phyloP scores from a whole-genome alignment of 139 green algal genomes.

The Zygnema cylindricum region DNA sequence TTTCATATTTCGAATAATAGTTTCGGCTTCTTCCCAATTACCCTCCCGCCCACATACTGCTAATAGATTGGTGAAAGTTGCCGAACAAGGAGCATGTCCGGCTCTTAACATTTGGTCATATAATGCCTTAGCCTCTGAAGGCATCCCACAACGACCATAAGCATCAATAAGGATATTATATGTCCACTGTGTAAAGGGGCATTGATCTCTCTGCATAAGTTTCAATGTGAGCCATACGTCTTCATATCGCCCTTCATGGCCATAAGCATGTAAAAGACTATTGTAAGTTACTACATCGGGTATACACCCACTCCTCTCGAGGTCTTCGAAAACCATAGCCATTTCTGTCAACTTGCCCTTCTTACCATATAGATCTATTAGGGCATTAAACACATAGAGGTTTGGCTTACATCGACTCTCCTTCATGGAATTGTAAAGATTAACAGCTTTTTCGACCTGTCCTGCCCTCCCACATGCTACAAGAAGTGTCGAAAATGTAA shows the following conservation, averaged over 20 bases:
- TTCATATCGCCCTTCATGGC: slow-evolving; percentile 4
- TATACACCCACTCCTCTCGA: not conserved
- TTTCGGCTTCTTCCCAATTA: not conserved
- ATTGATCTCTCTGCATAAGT: not conserved
- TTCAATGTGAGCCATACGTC: not conserved
- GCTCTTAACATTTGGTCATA: not conserved
- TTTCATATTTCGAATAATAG: not conserved
- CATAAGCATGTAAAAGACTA: slow-evolving; percentile 15
- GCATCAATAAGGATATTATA: slow-evolving; percentile 35
- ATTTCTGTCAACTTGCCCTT: not conserved
- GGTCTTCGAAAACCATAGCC: slow-evolving; percentile 7
- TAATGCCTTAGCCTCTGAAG: not conserved
- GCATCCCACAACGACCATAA: slow-evolving; percentile 4
- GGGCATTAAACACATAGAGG: not conserved
- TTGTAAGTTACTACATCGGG: slow-evolving; percentile 19
- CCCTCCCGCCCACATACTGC: not conserved
- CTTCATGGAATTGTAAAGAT: slow-evolving; percentile 4
- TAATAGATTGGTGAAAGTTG: slow-evolving; percentile 1
- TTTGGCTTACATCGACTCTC: not conserved
- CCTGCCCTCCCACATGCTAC: slow-evolving; percentile 16
- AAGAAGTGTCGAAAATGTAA: slow-evolving; percentile 27
- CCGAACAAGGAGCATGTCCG: not conserved
- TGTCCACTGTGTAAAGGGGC: not conserved
- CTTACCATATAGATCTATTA: slow-evolving; percentile 1
- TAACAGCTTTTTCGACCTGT: not conserved